Evolutionary conservation across 352 stramenopile genomes (phyloP), one percentile per base, ranked within the genome.

Genomic region (Aphanomyces euteiches): DNA sequence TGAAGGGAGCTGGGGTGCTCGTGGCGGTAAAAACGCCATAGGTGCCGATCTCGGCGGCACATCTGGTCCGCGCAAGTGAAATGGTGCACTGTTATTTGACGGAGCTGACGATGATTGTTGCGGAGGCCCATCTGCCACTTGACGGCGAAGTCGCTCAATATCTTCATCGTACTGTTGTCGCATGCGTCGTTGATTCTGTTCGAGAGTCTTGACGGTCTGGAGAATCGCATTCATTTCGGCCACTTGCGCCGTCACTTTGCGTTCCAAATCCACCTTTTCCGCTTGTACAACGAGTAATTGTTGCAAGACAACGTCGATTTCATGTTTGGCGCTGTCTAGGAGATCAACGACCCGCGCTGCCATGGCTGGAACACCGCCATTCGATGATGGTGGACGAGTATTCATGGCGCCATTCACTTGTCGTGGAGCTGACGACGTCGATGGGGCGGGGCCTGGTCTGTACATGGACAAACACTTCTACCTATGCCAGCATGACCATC

Each of bases 171-270:
- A 94, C 72, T 92, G 85, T 74, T 92, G 85, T 38, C 87, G 85
- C 47, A 92, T 84, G 56, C 85, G 84, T 47, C 85, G 84, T 67
- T 94, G 87, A 75, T 90, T 93, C 37, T 85, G 76, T 72, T 94
- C 87, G 12, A 94, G 77, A 37, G 81, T 84, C 79, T 92, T 92
- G 38, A 94, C 78, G 48, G 85, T 89, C 75, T 92, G 85, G 72
- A 93, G 87, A 72, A 94, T 92, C 77, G 92, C 83, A 76, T 94
- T 85, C 87, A 94, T 92, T 67, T 94, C 87, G n/a, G 90, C 79
- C 48, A 92, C 84, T 70, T 94, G 87, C 45, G 84, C 87, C 73
- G 91, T 84, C 60, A 94, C 86, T 81, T 94, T 94, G 73, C 87
- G 87, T 73, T 94, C 85, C 73, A 93, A 80, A 65, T 92, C 87